Percentiles rank a stretch among this genome's conserved stretches.
Evolutionary conservation across 805 yeast species (phyloP).

Genomic region (Wickerhamiella lipophila): DNA sequence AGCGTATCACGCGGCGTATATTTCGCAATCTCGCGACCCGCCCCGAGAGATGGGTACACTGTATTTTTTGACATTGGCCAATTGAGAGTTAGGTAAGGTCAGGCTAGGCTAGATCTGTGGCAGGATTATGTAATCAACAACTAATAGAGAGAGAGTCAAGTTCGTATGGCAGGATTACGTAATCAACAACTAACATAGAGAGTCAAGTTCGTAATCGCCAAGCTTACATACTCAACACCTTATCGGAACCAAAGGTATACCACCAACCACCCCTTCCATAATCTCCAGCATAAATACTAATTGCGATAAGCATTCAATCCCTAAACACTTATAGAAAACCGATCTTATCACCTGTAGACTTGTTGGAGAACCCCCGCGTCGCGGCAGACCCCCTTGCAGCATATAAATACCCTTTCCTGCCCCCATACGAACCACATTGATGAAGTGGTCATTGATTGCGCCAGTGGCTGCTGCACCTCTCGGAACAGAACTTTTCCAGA

Average conservation of each 20-base stretch:
- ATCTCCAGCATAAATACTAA: too few species aligned
- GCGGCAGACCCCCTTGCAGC: background rate
- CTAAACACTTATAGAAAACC: too few species aligned
- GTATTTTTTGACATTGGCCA: conserved; percentile 15
- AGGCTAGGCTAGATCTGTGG: too few species aligned
- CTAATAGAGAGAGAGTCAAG: too few species aligned
- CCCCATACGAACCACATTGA: background rate
- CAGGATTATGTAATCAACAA: too few species aligned
- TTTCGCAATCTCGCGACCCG: conserved; percentile 31
- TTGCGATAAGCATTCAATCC: too few species aligned
- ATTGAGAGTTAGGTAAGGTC: conserved; percentile 7
- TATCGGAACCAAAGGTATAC: too few species aligned
- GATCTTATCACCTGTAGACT: background rate
- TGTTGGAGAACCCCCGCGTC: background rate
- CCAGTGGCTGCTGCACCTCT: background rate
- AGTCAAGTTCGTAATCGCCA: too few species aligned
- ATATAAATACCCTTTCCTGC: background rate
- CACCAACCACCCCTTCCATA: too few species aligned
- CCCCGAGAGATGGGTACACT: conserved; percentile 21
- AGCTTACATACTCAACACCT: too few species aligned
- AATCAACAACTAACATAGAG: too few species aligned
- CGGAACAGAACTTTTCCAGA: background rate
- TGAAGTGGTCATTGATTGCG: background rate
- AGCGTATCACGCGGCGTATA: conserved; percentile 47
- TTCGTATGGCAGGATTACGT: too few species aligned